Evolutionary conservation across 768 basidiomycete genomes (phyloP).

Genomic region (Cystoderma amianthinum): DNA sequence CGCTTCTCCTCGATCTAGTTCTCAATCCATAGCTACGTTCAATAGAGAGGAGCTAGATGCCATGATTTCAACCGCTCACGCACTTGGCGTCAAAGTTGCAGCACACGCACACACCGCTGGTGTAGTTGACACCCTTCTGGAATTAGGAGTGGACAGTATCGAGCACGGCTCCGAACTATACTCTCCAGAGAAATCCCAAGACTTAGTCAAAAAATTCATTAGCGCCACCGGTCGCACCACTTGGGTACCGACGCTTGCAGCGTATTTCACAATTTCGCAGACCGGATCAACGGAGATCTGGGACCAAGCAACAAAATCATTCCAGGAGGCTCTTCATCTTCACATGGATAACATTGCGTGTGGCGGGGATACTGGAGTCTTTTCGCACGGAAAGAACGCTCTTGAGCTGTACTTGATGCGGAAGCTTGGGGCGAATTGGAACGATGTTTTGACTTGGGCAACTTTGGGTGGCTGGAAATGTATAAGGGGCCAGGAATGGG

Average conservation of each 20-base stretch:
- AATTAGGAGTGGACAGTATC: slow-evolving; percentile 41
- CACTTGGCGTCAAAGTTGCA: slow-evolving; percentile 48
- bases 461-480: slow-evolving; percentile 56
- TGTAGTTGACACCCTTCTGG: slow-evolving; percentile 24
- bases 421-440: slow-evolving; percentile 43
- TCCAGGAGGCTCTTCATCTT: slow-evolving; percentile 34
- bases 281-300: slow-evolving; percentile 24
- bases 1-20: slow-evolving; percentile 28
- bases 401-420: slow-evolving; percentile 59
- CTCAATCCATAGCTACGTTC: slow-evolving; percentile 35
- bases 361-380: slow-evolving; percentile 62
- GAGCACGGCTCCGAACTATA: slow-evolving; percentile 44
- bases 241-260: slow-evolving; percentile 57
- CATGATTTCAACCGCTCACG: slow-evolving; percentile 46
- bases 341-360: slow-evolving; percentile 46
- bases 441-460: slow-evolving; percentile 47
- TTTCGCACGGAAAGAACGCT: slow-evolving; percentile 54
- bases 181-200: slow-evolving; percentile 9
- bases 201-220: slow-evolving; percentile 11
- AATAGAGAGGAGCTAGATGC: slow-evolving; percentile 32
- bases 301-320: slow-evolving; percentile 29
- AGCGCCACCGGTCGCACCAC: slow-evolving; percentile 23
- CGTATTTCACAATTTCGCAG: slow-evolving; percentile 38
- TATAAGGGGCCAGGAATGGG: slow-evolving; percentile 40
- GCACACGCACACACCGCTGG: slow-evolving; percentile 38